Base-by-base conservation (phyloP, 805 yeast genomes). In the Candida corydali region DNA sequence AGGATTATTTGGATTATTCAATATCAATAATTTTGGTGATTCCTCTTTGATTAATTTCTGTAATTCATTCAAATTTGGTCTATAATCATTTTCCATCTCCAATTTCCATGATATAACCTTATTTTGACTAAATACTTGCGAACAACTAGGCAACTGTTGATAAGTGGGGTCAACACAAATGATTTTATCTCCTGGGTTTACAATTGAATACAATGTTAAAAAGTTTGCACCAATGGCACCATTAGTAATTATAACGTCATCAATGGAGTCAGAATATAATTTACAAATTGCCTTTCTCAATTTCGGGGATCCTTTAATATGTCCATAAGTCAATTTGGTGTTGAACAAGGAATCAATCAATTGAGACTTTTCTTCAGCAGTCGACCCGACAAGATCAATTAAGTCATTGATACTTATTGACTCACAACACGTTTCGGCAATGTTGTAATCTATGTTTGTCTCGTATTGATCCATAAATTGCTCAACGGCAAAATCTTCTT, bases 151-250 rank as follows among this genome's bases (percentile, higher is more conserved):
- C 17, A 75, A 51, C 46, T 74, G 80, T 48, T 70, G 73, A 52
- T 75, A 75, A 1, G 68, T 61, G 10, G 80, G 80, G 37, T 63
- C 65, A 5, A 70, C 65, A 14, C 68, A 72, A 29, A 74, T 59
- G 4, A 70, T 70, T 40, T 69, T 76, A 41, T 73, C 79, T 4
- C 61, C 69, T 4, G 62, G 57, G 24, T 66, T 65, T 5, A 67
- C 65, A 4, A 75, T 40, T 0, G 73, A 51, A 41, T 73, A 73
- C 39, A 69, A 61, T 1, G 63, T 42, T 18, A 74, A 54, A 46
- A 72, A 75, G 44, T 75, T 75, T 22, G 73, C 79, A 6, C 73
- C 80, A 51, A 76, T 76, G 3, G 77, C 78, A 17, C 80, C 80
- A 46, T 73, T 72, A 17, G 78, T 70, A 19, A 73, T 50, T 15